Base-by-base conservation (phyloP, 2,329 filamentous ascomycete species). In the Pestalotiopsis fici region DNA sequence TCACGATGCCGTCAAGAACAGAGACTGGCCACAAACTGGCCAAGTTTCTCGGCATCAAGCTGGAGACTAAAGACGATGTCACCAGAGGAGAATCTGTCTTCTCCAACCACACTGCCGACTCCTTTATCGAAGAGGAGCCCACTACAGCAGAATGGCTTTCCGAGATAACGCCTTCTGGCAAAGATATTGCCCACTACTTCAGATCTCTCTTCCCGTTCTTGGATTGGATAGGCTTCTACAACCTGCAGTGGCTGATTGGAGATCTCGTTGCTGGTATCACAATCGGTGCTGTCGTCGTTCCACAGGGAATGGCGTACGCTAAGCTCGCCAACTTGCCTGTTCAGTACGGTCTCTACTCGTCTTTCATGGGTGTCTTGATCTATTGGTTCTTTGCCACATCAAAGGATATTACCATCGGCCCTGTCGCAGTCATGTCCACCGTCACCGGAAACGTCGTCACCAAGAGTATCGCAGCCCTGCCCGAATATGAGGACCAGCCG, bases 371-470 rank as follows among this genome's bases (percentile, higher is more conserved):
- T 63, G 95, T 97, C 18, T 79, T 97, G 70, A 86, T 97, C 69
- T 99, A 99, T 81, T 98, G 95, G 95, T 92, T 98, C 77, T 98
- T 98, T 76, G 96, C 95, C 39, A 99, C 96, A 0, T 98, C 95
- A 15, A 99, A 98, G 78, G 95, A 99, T 79, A 98, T 99, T 76
- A 98, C 95, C 11, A 98, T 98, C 66, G 95, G 95, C 18, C 95
- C 95, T 37, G 96, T 98, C 61, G 96, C 96, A 47, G 96, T 98
- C 72, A 92, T 98, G 87, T 98, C 95, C 1, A 97, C 93, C 3
- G 87, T 99, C 18, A 92, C 93, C 2, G 96, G 96, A 57, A 92
- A 92, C 65, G 90, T 98, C 63, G 90, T 98, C 59, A 78, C 86
- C 56, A 86, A 91, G 47, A 90, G 93, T 55, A 78, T 84, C 63